Percentiles rank a stretch among this genome's conserved stretches.
These are phyloP conservation scores for Hericium coralloides DNA, from an alignment of 768 basidiomycete genomes.

Conservation along the genomic window DNA sequence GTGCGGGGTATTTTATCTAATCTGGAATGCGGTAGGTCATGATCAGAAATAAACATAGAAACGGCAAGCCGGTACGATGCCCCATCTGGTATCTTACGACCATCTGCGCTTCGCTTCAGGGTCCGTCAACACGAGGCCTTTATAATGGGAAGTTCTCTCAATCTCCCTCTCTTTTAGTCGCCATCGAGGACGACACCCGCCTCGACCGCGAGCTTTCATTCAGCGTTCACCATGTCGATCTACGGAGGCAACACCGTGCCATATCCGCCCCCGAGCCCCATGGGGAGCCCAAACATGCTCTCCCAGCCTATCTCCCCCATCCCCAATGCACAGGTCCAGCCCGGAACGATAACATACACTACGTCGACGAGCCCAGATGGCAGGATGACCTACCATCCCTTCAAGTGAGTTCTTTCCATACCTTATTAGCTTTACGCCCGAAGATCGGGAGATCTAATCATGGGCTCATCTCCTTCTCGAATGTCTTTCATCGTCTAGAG, in stretches of 20 bases:
- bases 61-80: not conserved
- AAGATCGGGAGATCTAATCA: not conserved
- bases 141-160: not conserved
- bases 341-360: constrained; percentile 69
- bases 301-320: constrained; percentile 11
- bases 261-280: constrained; percentile 11
- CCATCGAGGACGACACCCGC: not conserved
- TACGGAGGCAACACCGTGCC: constrained; percentile 9
- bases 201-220: not conserved
- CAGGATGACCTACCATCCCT: constrained; percentile 55
- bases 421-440: no score
- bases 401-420: constrained; percentile 38
- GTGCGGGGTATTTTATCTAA: not conserved
- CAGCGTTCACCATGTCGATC: constrained; percentile 6
- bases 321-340: constrained; percentile 38
- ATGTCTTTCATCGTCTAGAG: constrained; percentile 33
- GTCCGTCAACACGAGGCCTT: not conserved
- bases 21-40: not conserved
- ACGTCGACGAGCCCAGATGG: constrained; percentile 58
- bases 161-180: not conserved
- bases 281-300: constrained; percentile 1
- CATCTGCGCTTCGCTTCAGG: not conserved
- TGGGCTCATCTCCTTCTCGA: constrained; percentile 12
- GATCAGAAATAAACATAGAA: not conserved
- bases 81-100: not conserved